Base-by-base conservation (phyloP, 306 rosid genomes). In the Cicer arietinum region DNA sequence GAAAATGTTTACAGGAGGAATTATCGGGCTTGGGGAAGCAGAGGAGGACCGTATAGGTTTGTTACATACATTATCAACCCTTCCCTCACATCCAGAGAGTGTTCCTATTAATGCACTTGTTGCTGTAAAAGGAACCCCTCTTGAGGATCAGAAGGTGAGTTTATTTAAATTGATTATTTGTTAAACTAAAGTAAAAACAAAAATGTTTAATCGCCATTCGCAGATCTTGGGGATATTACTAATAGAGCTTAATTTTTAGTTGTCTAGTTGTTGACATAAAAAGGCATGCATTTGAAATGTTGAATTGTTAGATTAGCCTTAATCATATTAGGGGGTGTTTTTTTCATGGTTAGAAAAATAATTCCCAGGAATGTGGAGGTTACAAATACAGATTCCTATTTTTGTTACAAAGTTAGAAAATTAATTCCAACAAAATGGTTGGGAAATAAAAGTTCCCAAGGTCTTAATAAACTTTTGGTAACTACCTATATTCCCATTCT, bases 1-100 rank as follows among this genome's bases (percentile, higher is more conserved):
- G 80, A 75, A 67, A 53, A 66, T 81, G 40, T 75, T 56, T 20
- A 75, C 84, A 94, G 98, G 98, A 56, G 98, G 98, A 85, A 94
- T 94, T 82, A 91, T 94, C 44, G 98, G 98, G 62, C 97, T 94
- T 0, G 97, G 97, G 74, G 98, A 94, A 82, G 95, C 97, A 17
- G 98, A 89, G 76, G 98, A 87, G 65, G 98, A 94, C 72, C 94
- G 98, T 50, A 89, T 94, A 52, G 97, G 98, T 82, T 88, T 94
- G 88, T 79, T 91, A 81, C 97, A 94, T 78, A 94, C 98, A 9
- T 86, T 94, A 82, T 92, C 98, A 58, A 91, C 98, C 14, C 92
- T 94, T 35, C 98, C 98, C 52, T 79, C 90, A 61, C 98, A 94
- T 86, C 98, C 98, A 1, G 98, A 94, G 86, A 94, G 97, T 74